Base-by-base conservation (phyloP, 805 yeast genomes). In the Clavispora santaluciae region DNA sequence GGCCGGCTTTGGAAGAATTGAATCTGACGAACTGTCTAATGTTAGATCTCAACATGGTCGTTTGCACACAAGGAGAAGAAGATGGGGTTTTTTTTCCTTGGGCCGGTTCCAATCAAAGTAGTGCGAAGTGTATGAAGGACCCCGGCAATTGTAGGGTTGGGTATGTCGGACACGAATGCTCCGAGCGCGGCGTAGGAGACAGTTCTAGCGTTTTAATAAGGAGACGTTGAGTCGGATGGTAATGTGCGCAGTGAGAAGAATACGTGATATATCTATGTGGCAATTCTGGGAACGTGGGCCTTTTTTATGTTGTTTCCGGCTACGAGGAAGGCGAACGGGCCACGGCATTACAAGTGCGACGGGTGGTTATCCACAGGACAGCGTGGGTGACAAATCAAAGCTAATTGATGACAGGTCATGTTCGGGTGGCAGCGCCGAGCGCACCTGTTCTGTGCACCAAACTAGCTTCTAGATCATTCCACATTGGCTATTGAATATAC, bases 1-100 rank as follows among this genome's bases (percentile, higher is more conserved):
- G 82, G 38, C 55, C 55, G 56, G 71, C 68, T 50, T 69, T 66
- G 46, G 73, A 61, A 22, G 73, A 68, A 44, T 63, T 64, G 53
- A 52, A 62, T 60, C 75, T 62, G 50, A 64, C 59, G 46, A 68
- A 67, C 47, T 66, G 68, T 44, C 55, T 48, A 34, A 53, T 50
- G 49, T 47, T 52, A 40, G 50, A 39, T 51, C 54, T 51, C 55
- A 51, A 51, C 55, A 51, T 51, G 43, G 31, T 28, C 21, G 22
- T 15, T 16, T 23, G 23, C 29, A 26, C 29, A 26, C 29, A 26
- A 16, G 10, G 31, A 28, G 33, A 35, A 25, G 36, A 17, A 21
- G 36, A 22, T 33, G 37, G 23, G 31, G 18, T 25, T 37, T 41
- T 41, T 41, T 41, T 26, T 29, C 22, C 28, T 11, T 34, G 31